phyloP scores from a whole-genome alignment of 106 monocot species.

The Dendrobium huoshanense region DNA sequence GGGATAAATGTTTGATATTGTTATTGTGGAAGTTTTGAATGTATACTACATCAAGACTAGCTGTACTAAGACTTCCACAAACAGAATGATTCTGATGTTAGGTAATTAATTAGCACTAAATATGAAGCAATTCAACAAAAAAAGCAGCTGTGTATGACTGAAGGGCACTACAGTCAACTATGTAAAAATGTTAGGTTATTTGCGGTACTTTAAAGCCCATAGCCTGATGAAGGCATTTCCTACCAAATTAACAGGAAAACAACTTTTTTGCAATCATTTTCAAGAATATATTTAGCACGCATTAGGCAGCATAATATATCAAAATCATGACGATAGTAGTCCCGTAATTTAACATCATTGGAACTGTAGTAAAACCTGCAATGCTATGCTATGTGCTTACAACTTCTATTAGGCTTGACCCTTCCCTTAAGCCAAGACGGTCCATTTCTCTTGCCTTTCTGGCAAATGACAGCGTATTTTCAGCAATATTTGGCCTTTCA shows the following conservation, averaged over 20 bases:
- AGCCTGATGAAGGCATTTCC: background rate
- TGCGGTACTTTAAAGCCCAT: background rate
- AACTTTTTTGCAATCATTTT: conserved; percentile 1
- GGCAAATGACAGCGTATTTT: conserved; percentile 73
- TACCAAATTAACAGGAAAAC: background rate
- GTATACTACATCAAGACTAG: background rate
- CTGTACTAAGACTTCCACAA: background rate
- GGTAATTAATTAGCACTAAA: background rate
- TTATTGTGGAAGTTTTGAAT: background rate
- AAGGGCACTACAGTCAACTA: background rate
- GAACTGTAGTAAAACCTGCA: background rate
- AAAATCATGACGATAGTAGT: background rate
- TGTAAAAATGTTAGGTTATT: background rate
- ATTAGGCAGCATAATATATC: background rate
- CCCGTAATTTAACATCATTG: background rate
- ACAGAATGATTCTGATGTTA: background rate
- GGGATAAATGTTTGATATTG: too few species aligned
- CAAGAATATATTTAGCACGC: background rate
- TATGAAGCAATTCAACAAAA: background rate
- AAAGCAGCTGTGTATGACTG: background rate
- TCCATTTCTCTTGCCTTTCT: conserved; percentile 61
- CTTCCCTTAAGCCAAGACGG: conserved; percentile 75
- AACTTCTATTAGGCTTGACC: conserved; percentile 85
- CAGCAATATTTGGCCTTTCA: conserved; percentile 56
- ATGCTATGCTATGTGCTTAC: conserved; percentile 29